Evolutionary conservation across 352 stramenopile species (phyloP), one percentile per base, ranked within the genome.

Genomic region (Pythium brassicae): DNA sequence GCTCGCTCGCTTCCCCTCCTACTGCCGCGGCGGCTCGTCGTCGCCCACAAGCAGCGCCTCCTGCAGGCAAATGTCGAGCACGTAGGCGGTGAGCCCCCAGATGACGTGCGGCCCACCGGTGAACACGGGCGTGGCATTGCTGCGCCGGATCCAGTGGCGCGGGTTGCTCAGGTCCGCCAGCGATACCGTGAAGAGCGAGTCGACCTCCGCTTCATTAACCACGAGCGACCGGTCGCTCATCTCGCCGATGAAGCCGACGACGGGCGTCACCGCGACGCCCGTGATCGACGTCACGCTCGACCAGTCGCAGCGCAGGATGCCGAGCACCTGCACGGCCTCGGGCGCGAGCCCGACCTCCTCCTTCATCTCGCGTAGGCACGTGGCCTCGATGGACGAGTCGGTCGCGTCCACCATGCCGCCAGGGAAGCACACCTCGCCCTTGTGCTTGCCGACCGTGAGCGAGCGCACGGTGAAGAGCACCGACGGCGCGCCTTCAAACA

Each of bases 311-410:
- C 97, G 84, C 37, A 91, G 63, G 19, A 99, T 87, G 14, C 96
- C 97, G 3, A 99, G 76, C 26, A 99, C 93, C 50, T 94, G 85
- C n/a, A 97, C 75, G 17, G 67, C 65, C 42, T 89, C 71, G 3
- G 81, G 68, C 0, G 68, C 74, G 52, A 98, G 78, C 2, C 92
- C 95, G 54, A 99, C 95, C 71, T 99, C 97, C 74, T 99, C 97
- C 48, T 98, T 91, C 94, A 99, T 98, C 73, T 99, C 97, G 23
- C 97, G 81, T 29, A 99, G 71, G 67, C 94, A 98, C n/a, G 97
- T 98, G 56, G 87, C 77, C 46, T 98, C 87, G 61, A 99, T 98
- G 32, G 89, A 97, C 56, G 78, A 92, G 62, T 97, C 75, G 35
- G 81, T 77, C n/a, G 76, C 75, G 66, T 98, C 92, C 58, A 98